Evolutionary conservation across 352 stramenopile species (phyloP).

Genomic region (Aphanomyces cochlioides): DNA sequence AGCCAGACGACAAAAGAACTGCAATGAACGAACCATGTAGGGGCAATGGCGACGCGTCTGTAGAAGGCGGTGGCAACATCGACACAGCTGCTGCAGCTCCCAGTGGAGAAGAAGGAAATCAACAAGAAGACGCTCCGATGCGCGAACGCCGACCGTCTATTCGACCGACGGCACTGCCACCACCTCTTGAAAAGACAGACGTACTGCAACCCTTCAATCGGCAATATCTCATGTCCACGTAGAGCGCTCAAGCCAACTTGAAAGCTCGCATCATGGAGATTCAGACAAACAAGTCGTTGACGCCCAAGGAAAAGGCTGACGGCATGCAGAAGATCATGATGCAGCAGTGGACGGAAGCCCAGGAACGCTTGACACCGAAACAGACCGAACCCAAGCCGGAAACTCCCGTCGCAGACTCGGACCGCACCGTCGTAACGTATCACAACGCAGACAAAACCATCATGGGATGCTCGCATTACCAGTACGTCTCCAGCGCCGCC

Average conservation of each 20-base stretch:
- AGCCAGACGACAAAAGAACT: background rate
- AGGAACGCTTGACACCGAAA: constrained; percentile 42
- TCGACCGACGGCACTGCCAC: constrained; percentile 25
- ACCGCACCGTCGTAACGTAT: constrained; percentile 28
- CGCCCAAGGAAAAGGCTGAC: constrained; percentile 76
- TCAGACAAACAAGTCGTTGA: constrained; percentile 69
- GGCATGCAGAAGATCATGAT: constrained; percentile 85
- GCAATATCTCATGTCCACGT: background rate
- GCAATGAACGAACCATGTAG: background rate
- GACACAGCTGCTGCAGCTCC: background rate
- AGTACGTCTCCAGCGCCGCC: constrained; percentile 39
- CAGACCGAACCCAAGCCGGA: constrained; percentile 20
- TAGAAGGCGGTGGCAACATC: background rate
- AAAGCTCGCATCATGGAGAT: constrained; percentile 78
- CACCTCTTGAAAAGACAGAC: constrained; percentile 23
- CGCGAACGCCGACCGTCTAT: constrained; percentile 25
- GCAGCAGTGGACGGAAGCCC: constrained; percentile 75
- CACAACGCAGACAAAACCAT: constrained; percentile 52
- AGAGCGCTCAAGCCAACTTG: constrained; percentile 35
- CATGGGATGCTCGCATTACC: constrained; percentile 84
- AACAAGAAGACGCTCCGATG: background rate
- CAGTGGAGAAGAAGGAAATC: constrained; percentile 10
- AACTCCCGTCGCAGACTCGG: constrained; percentile 16
- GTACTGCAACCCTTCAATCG: too few species aligned
- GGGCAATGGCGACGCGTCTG: constrained; percentile 1